Base-by-base conservation (phyloP, 1,284 basidiomycete species). In the Bjerkandera adusta region DNA sequence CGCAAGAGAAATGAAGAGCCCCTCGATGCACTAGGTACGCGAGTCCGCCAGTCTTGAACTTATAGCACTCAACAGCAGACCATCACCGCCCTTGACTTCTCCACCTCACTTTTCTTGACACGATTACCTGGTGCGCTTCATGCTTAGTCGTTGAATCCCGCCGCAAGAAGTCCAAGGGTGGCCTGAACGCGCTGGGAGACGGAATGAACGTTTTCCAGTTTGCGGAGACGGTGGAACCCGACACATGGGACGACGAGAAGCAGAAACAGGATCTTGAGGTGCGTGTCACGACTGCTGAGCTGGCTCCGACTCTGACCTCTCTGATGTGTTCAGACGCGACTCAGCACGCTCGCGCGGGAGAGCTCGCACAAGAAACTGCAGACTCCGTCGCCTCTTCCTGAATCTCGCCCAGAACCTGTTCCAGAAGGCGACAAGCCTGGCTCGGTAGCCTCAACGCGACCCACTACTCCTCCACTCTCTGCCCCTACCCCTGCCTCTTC, bases 1-100 rank as follows among this genome's bases (percentile, higher is more conserved):
- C 74, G 86, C 22, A 89, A 89, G 59, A 73, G 87, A 26, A 83
- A 77, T 35, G 87, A 90, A 56, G 87, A 88, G 58, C 85, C 86
- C 26, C 68, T 89, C 35, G 86, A 89, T 65, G 85, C 83, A 34
- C 71, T 89, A 52, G 81, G 86, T 83, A 67, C 56, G 70, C 50
- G n/a, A n/a, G n/a, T n/a, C n/a, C n/a, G n/a, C n/a, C n/a, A n/a
- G n/a, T n/a, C n/a, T n/a, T n/a, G n/a, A n/a, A n/a, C n/a, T n/a
- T n/a, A n/a, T n/a, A n/a, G n/a, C n/a, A n/a, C n/a, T n/a, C n/a
- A n/a, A n/a, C n/a, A n/a, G n/a, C n/a, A n/a, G n/a, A n/a, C n/a
- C n/a, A n/a, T n/a, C n/a, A n/a, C n/a, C n/a, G n/a, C n/a, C n/a
- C n/a, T n/a, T n/a, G n/a, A n/a, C n/a, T n/a, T n/a, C n/a, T n/a